Conservation (phyloP, 805 yeast genomes). For the Kluyveromyces lactis region DNA sequence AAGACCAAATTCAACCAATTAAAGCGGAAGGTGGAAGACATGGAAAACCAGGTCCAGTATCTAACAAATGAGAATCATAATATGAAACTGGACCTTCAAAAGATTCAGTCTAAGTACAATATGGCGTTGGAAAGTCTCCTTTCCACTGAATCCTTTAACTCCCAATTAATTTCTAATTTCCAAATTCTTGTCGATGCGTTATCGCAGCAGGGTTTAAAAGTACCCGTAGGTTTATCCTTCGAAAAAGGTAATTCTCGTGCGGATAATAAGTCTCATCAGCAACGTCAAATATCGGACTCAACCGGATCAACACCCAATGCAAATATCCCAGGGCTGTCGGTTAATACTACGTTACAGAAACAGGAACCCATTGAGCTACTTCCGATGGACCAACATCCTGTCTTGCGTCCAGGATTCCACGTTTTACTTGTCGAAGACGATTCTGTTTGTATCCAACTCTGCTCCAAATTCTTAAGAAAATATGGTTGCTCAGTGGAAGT, state of each 20-base stretch:
- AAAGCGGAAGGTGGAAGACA: constrained; percentile 29
- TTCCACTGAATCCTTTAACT: constrained; percentile 47
- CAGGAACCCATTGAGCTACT: background rate
- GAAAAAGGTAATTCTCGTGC: constrained; percentile 37
- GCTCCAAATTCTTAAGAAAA: constrained; percentile 72
- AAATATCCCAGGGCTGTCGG: constrained; percentile 1
- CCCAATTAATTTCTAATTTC: constrained; percentile 46
- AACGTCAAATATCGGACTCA: background rate
- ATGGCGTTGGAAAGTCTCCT: constrained; percentile 55
- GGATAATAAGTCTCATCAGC: constrained; percentile 1
- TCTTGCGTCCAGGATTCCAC: constrained; percentile 43
- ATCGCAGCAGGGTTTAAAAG: constrained; percentile 50
- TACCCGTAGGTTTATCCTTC: constrained; percentile 41
- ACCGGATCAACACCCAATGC: constrained; percentile 1
- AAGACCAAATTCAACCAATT: constrained; percentile 22
- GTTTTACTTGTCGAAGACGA: constrained; percentile 77
- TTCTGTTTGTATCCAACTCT: constrained; percentile 71
- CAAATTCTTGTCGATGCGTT: constrained; percentile 42
- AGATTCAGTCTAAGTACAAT: constrained; percentile 50
- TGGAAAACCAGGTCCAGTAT: constrained; percentile 20
- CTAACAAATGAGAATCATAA: constrained; percentile 19
- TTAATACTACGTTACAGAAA: background rate
- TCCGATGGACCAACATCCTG: constrained; percentile 3
- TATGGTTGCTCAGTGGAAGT: constrained; percentile 91
- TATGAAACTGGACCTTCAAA: constrained; percentile 30